A percentile compares a stretch with the other conserved stretches of the same genome.
phyloP scores from a whole-genome alignment of 306 rosid species.

The Pterocarpus santalinus region DNA sequence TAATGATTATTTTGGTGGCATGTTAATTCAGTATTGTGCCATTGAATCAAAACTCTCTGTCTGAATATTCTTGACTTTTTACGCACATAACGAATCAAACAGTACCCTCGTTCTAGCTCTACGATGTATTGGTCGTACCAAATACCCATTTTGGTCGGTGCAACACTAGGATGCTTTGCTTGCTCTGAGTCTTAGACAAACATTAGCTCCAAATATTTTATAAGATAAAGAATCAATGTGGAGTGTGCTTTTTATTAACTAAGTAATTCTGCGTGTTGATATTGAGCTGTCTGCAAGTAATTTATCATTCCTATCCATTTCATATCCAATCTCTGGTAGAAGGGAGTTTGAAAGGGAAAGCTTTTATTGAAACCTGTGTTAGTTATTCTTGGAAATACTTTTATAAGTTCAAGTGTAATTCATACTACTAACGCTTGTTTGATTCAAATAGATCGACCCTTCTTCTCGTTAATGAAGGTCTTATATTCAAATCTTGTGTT shows the following conservation, averaged over 20 bases:
- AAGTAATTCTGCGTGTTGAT: slow-evolving; percentile 15
- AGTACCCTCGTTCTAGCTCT: slow-evolving; percentile 34
- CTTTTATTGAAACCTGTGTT: slow-evolving; percentile 8
- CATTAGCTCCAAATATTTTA: slow-evolving; percentile 15
- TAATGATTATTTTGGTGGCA: neutral
- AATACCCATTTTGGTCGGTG: slow-evolving; percentile 23
- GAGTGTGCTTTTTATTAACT: slow-evolving; percentile 20
- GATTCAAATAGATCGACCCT: neutral
- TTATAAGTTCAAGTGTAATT: slow-evolving; percentile 9
- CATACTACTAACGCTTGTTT: neutral
- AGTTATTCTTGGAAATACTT: slow-evolving; percentile 2
- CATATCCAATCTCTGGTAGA: neutral
- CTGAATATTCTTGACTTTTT: slow-evolving; percentile 45
- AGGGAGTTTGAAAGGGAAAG: slow-evolving; percentile 37
- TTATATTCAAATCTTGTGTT: too few species aligned
- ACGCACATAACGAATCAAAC: slow-evolving; percentile 45
- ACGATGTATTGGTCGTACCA: slow-evolving; percentile 1
- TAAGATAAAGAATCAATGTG: slow-evolving; percentile 17
- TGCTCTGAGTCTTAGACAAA: neutral
- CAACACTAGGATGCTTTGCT: slow-evolving; percentile 28
- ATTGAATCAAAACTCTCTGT: slow-evolving; percentile 39
- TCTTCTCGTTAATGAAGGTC: too few species aligned
- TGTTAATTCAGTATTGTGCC: slow-evolving; percentile 34
- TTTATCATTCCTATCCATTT: neutral
- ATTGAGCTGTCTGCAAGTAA: slow-evolving; percentile 21